Percentiles rank a stretch among this genome's conserved stretches.
phyloP scores from a whole-genome alignment of 1,139 yeast genomes.

The Suhomyces anneliseae region DNA sequence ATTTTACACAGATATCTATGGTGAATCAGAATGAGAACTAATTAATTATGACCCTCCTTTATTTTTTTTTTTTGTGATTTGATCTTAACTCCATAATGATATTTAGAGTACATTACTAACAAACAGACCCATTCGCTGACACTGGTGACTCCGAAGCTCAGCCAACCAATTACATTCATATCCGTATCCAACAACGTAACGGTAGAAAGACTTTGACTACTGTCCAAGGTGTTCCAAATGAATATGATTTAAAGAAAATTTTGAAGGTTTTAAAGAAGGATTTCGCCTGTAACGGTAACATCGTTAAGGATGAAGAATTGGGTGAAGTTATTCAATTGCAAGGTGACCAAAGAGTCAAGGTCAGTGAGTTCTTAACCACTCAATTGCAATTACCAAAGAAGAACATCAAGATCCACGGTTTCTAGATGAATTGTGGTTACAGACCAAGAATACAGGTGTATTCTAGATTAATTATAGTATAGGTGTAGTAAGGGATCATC shows the following conservation, averaged over 20 bases:
- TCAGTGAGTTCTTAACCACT: constrained; percentile 85
- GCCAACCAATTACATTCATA: constrained; percentile 93
- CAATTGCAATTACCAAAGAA: constrained; percentile 91
- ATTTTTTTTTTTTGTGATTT: too few species aligned
- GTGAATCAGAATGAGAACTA: too few species aligned
- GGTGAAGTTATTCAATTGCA: constrained; percentile 98
- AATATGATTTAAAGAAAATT: constrained; percentile 92
- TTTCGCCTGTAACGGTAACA: constrained; percentile 98
- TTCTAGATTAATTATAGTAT: not conserved
- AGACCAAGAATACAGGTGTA: not conserved
- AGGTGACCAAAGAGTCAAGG: constrained; percentile 98
- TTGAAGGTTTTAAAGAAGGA: constrained; percentile 94
- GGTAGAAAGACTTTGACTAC: constrained; percentile 99
- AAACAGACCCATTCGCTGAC: constrained; percentile 94
- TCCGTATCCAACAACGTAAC: constrained; percentile 99
- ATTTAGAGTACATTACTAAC: constrained; percentile 16
- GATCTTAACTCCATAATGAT: too few species aligned
- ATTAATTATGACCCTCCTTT: too few species aligned
- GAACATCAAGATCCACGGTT: constrained; percentile 97
- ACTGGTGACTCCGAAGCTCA: constrained; percentile 99
- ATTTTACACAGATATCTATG: too few species aligned
- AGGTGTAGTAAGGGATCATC: too few species aligned
- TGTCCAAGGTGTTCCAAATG: constrained; percentile 95
- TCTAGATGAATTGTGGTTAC: constrained; percentile 41
- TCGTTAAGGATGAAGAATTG: constrained; percentile 92